phyloP scores from a whole-genome alignment of 768 basidiomycete genomes.

The Chalciporus pseudorubinellus region DNA sequence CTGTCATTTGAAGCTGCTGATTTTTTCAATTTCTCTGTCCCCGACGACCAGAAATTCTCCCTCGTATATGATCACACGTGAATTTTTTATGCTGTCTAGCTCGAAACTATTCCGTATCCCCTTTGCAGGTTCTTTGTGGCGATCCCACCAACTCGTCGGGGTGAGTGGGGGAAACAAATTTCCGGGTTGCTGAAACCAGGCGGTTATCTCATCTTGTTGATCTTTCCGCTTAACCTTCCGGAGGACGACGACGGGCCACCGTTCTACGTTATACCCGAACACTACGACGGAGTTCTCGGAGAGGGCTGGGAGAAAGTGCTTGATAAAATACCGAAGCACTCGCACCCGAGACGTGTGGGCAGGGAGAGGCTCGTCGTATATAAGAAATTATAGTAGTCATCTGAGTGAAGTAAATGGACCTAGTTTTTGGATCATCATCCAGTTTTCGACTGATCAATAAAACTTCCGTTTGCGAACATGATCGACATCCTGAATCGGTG shows the following conservation, averaged over 20 bases:
- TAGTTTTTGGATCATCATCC: no score
- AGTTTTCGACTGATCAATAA: no score
- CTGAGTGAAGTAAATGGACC: no score
- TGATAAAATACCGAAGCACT: constrained; percentile 49
- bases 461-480: background rate
- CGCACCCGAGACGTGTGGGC: constrained; percentile 41
- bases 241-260: constrained; percentile 57
- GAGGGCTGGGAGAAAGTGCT: constrained; percentile 52
- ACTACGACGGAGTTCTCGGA: constrained; percentile 52
- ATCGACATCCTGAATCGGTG: background rate
- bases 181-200: constrained; percentile 54
- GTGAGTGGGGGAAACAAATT: constrained; percentile 60
- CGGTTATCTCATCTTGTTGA: constrained; percentile 58
- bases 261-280: constrained; percentile 54
- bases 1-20: constrained; percentile 20
- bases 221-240: constrained; percentile 53
- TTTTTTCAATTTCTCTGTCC: constrained; percentile 19
- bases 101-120: background rate
- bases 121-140: constrained; percentile 56
- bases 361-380: constrained; percentile 50
- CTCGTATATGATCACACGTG: constrained; percentile 20
- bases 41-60: constrained; percentile 10
- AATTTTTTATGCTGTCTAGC: background rate
- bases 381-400: constrained; percentile 3
- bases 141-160: constrained; percentile 52